Evolutionary conservation across 2,329 filamentous ascomycete species (phyloP).

Genomic region (Cercospora citrullina): DNA sequence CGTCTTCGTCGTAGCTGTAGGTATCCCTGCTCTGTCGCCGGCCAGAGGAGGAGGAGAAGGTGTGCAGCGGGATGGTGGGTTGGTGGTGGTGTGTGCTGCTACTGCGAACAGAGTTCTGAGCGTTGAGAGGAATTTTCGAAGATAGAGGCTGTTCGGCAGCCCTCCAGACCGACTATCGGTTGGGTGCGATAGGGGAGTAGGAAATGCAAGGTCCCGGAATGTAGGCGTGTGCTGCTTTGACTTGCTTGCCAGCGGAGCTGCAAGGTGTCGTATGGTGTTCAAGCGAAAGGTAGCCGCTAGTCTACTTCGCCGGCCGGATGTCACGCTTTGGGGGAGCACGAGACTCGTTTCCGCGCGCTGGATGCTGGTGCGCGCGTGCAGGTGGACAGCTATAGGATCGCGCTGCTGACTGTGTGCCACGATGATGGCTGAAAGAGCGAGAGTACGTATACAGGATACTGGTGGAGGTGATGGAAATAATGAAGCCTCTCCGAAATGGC

Average conservation of each 20-base stretch:
- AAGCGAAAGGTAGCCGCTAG: constrained; percentile 1
- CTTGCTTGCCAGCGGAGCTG: background rate
- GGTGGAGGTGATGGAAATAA: background rate
- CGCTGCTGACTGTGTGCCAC: background rate
- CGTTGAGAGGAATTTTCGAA: constrained; percentile 10
- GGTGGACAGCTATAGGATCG: background rate
- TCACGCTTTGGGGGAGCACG: background rate
- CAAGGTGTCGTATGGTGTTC: constrained; percentile 10
- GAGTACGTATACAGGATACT: background rate
- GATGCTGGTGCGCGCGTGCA: background rate
- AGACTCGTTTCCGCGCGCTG: background rate
- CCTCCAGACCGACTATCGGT: constrained; percentile 13
- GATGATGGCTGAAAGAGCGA: background rate
- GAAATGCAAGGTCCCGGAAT: constrained; percentile 1
- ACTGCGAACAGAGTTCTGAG: constrained; percentile 7
- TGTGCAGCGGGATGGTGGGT: constrained; percentile 72
- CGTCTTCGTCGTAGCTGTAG: constrained; percentile 50
- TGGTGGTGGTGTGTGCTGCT: constrained; percentile 8
- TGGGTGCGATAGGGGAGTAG: background rate
- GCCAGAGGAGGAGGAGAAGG: constrained; percentile 55
- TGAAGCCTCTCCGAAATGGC: background rate
- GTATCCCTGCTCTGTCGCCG: constrained; percentile 45
- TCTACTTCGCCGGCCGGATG: background rate
- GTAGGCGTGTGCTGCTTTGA: background rate
- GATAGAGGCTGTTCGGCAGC: constrained; percentile 16